Base-by-base conservation (phyloP, 139 green algal genomes). In the Auxenochlorella pyrenoidosa region DNA sequence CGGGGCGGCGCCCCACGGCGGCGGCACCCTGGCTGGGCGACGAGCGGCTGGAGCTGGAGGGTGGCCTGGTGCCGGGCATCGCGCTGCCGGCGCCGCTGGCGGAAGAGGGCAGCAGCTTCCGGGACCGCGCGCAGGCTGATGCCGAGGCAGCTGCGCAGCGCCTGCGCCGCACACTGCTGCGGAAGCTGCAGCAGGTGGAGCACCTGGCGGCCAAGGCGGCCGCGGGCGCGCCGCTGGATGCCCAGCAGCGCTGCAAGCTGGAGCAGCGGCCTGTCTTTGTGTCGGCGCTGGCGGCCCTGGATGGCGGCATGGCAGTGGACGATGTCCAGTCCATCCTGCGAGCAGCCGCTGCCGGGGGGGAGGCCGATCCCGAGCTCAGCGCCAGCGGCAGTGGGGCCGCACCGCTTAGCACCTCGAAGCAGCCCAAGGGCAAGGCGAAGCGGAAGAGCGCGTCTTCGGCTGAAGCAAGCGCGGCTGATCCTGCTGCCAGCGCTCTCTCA, bases 161-260 rank as follows among this genome's bases (percentile, higher is more conserved):
- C 84, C 90, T 96, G 90, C 44, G 86, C 26, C 87, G 93, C n/a
- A 89, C 86, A 26, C 44, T 98, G 80, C 60, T 77, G 24, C 97
- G 97, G 88, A 98, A 98, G 94, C 88, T 98, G 89, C 93, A 97
- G 90, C 95, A 98, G 92, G 91, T 97, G 28, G 89, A 92, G 24
- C 72, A 54, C 28, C 77, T 96, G 47, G 91, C 93, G 58, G 82
- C 15, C 24, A 87, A 89, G 21, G 34, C 82, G 75, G 66, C 41
- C 32, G 66, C n/a, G 0, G 91, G 89, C 0, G 41, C 24, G 10
- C 16, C 76, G 0, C 88, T 98, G 73, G 95, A 98, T 70, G 65
- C 88, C 19, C 96, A 98, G 92, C 96, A 98, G 92, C 75, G 77
- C 3, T 93, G 90, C 59, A 98, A 98, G 83, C 18, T 97, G 44